Evolutionary conservation across 139 green algal species (phyloP).

Genomic region (Chlorella sorokiniana): DNA sequence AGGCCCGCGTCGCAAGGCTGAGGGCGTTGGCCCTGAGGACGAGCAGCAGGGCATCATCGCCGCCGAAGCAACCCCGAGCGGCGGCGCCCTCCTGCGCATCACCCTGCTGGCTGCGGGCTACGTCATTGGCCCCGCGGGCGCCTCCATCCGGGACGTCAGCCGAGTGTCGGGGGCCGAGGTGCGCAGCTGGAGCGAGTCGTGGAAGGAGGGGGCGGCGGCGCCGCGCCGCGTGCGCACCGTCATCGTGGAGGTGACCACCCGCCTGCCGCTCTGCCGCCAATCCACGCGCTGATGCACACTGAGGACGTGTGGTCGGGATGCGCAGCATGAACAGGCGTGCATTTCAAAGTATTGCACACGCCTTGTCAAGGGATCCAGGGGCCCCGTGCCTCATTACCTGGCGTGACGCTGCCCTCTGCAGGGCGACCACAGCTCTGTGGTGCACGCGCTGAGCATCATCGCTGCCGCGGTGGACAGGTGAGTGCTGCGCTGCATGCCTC

Average conservation of each 20-base stretch:
- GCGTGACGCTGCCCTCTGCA: conserved; percentile 24
- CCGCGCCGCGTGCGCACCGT: conserved; percentile 50
- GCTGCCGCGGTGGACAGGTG: conserved; percentile 66
- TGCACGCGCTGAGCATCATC: conserved; percentile 72
- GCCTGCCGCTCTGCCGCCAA: conserved; percentile 10
- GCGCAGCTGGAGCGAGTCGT: conserved; percentile 78
- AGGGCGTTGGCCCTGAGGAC: conserved; percentile 83
- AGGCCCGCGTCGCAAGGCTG: conserved; percentile 75
- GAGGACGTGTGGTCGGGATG: too few relatives aligned
- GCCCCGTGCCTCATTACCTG: too few relatives aligned
- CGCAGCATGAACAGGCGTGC: too few relatives aligned
- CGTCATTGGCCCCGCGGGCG: conserved; percentile 73
- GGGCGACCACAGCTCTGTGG: conserved; percentile 43
- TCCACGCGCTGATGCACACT: too few relatives aligned
- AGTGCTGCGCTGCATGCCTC: not conserved
- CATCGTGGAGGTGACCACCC: conserved; percentile 54
- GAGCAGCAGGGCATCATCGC: conserved; percentile 81
- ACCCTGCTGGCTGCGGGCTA: conserved; percentile 92
- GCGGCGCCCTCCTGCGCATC: conserved; percentile 71
- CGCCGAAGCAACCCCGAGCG: conserved; percentile 53
- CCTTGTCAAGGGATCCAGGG: too few relatives aligned
- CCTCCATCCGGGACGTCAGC: conserved; percentile 80
- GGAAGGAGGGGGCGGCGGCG: not conserved
- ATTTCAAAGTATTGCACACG: too few relatives aligned
- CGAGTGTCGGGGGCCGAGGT: conserved; percentile 72